These are phyloP conservation scores for Jackrogersella minutella DNA, from an alignment of 495 filamentous ascomycete species.

Conservation along the genomic window DNA sequence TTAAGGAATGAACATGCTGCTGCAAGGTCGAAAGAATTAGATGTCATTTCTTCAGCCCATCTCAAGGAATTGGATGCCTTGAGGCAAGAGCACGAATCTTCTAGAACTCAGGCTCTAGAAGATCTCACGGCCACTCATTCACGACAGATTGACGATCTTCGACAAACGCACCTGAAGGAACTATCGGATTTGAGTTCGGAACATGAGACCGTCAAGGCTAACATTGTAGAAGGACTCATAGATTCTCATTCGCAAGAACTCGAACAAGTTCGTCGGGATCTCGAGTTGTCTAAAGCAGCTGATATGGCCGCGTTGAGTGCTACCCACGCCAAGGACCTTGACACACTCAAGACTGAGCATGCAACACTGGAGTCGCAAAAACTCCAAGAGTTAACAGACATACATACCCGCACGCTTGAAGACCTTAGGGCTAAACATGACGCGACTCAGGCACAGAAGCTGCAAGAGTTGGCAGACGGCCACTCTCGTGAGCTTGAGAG, in stretches of 20 bases:
- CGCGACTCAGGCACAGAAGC: constrained; percentile 15
- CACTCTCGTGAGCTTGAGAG: constrained; percentile 29
- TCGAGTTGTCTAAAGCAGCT: constrained; percentile 26
- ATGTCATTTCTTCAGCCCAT: constrained; percentile 30
- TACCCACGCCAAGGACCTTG: constrained; percentile 24
- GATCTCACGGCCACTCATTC: constrained; percentile 24
- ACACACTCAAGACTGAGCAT: constrained; percentile 24
- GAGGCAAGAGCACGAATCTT: constrained; percentile 32
- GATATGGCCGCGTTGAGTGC: constrained; percentile 29
- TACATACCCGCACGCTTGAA: constrained; percentile 21
- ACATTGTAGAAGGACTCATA: constrained; percentile 29
- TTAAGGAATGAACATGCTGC: constrained; percentile 39
- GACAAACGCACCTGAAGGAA: constrained; percentile 24
- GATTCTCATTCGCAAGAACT: constrained; percentile 28
- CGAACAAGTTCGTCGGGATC: constrained; percentile 21
- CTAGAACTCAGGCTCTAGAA: constrained; percentile 23
- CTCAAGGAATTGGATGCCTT: constrained; percentile 36
- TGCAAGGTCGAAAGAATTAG: constrained; percentile 34
- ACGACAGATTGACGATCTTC: constrained; percentile 27
- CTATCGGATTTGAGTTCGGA: constrained; percentile 23
- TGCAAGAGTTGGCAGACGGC: constrained; percentile 19
- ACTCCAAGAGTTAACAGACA: constrained; percentile 26
- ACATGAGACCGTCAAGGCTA: constrained; percentile 28
- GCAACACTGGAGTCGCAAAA: constrained; percentile 22
- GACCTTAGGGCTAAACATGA: constrained; percentile 31